Base-by-base conservation (phyloP, 306 rosid species). In the Ochetophila trinervis region DNA sequence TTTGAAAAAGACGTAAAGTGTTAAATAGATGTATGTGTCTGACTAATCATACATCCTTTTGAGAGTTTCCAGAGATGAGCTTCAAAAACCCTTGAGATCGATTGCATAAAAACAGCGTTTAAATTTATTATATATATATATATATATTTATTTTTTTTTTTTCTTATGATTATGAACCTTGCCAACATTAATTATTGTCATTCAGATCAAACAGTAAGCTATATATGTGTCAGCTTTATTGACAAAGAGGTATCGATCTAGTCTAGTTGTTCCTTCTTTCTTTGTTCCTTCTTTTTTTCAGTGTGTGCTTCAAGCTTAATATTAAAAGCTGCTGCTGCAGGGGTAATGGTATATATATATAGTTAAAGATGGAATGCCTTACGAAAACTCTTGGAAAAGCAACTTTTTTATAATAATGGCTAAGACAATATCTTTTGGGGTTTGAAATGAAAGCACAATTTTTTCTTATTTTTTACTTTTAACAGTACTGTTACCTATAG, bases 1-100 rank as follows among this genome's bases (percentile, higher is more conserved):
- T 49, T 30, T 78, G 91, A 88, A 71, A 91, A 67, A 48, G 95
- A 88, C 97, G 64, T 79, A 74, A 86, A 84, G 84, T 62, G 64
- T 77, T 61, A 36, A 78, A 67, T 59, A 68, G 72, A 65, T 44
- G 65, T 66, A 61, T 44, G 65, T 66, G 57, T 71, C 60, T 71
- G 67, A 69, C 73, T 56, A 64, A 67, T 71, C 70, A 57, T 70
- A 58, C 70, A 74, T 78, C 74, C 78, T 70, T n/a, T 73, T 65
- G 49, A 75, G 69, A 71, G 47, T 61, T 74, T 63, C 79, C 54
- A 56, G 21, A 66, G 24, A 62, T 37, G 47, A 67, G 40, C 52
- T 34, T 53, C 47, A 67, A 66, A 57, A 27, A 27, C 32, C 32
- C 32, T 27, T 27, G 32, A 27, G 32, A 27, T 27, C 32, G 32